Base-by-base conservation (phyloP, 2,329 filamentous ascomycete genomes). In the Trichophyton benhamiae region DNA sequence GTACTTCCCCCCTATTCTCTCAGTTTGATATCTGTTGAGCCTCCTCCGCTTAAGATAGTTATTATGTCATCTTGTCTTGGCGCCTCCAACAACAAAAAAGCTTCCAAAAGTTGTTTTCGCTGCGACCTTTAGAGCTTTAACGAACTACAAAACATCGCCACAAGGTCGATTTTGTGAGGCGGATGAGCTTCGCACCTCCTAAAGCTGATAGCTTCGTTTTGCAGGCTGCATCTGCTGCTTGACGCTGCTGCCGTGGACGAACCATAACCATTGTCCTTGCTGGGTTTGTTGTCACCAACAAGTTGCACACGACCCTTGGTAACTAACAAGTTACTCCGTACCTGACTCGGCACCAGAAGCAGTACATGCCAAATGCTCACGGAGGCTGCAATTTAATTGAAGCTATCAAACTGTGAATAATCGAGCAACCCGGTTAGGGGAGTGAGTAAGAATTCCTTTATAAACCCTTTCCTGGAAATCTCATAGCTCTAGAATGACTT, bases 261-360 rank as follows among this genome's bases (percentile, higher is more conserved):
- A 20, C 27, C 49, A 33, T 36, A 55, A 20, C 27, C 49, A 33
- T 36, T 55, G 49, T 49, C 9, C 4, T 8, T 36, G 27, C n/a
- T 36, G 49, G 27, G 25, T 55, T 30, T 33, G 25, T 38, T 55
- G 49, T 55, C 49, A 55, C 30, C n/a, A 20, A n/a, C n/a, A 55
- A 13, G 49, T 36, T 55, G 49, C 49, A 55, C 49, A 55, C 49
- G 49, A 55, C 49, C n/a, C 49, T 55, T 36, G 27, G 33, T 55
- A 55, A 8, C 49, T 49, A 38, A 38, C 33, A 13, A 38, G 33
- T 38, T 38, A 38, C 33, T 38, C 33, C 11, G 33, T 38, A 38
- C 33, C 22, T 33, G 33, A 55, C 49, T n/a, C 27, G 17, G 49
- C 33, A n/a, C 49, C 17, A 27, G 6, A 36, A 27, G 46, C 25